phyloP scores from a whole-genome alignment of 1,139 yeast species.

The Hyphopichia fennica region DNA sequence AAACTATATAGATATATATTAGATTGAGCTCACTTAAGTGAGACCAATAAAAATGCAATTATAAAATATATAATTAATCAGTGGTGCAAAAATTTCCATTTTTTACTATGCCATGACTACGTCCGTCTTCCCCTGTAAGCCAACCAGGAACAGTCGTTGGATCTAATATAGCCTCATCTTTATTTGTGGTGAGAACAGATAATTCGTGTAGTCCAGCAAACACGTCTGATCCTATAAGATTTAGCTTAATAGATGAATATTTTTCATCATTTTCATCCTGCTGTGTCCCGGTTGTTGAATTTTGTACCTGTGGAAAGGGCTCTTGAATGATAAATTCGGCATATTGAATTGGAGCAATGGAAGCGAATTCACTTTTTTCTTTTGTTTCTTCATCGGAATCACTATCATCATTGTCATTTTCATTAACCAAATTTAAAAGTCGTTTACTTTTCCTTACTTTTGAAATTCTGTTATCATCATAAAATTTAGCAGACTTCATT shows the following conservation, averaged over 20 bases:
- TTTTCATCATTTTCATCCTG: conserved; percentile 9
- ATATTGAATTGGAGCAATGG: conserved; percentile 56
- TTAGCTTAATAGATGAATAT: conserved; percentile 40
- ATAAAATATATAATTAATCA: background rate
- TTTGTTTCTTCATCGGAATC: conserved; percentile 18
- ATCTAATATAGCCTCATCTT: conserved; percentile 45
- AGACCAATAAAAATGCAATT: too few species aligned
- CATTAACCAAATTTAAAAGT: conserved; percentile 10
- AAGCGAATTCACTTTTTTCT: conserved; percentile 38
- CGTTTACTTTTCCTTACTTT: conserved; percentile 9
- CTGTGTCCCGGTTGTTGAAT: background rate
- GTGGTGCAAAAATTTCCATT: conserved; percentile 37
- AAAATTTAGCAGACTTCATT: conserved; percentile 31
- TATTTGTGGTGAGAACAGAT: conserved; percentile 37
- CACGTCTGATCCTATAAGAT: conserved; percentile 69
- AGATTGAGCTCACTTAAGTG: too few species aligned
- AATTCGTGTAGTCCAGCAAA: conserved; percentile 80
- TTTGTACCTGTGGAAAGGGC: conserved; percentile 11
- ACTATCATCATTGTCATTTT: conserved; percentile 14
- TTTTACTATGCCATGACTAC: conserved; percentile 44
- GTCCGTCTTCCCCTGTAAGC: conserved; percentile 79
- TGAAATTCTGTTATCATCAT: conserved; percentile 27
- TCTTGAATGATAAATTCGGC: conserved; percentile 45
- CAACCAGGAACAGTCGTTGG: conserved; percentile 65
- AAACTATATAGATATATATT: too few species aligned